Conservation (phyloP, 352 stramenopile genomes). For the Globisporangium middletonii region DNA sequence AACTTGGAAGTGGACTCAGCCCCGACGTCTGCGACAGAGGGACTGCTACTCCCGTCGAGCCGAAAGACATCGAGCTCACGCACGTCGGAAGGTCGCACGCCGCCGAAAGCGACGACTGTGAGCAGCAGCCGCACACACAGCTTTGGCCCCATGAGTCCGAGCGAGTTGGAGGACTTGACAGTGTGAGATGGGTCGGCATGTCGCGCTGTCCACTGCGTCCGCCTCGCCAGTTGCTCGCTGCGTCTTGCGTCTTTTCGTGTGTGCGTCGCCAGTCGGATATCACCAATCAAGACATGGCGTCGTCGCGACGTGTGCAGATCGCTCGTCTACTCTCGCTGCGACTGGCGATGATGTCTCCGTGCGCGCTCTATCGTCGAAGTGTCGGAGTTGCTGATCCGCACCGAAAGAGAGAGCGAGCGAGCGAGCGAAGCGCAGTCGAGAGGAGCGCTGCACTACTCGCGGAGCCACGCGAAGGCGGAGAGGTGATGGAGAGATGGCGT, state of each 20-base stretch:
- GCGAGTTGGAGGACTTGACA: constrained; percentile 22
- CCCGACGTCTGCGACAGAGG: constrained; percentile 10
- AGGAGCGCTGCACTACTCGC: too few species aligned
- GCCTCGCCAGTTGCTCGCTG: background rate
- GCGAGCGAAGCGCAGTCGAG: too few species aligned
- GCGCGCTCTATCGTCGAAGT: too few species aligned
- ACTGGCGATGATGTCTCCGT: too few species aligned
- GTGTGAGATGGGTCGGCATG: constrained; percentile 8
- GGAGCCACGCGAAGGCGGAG: too few species aligned
- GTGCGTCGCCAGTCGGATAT: background rate
- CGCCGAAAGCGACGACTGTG: constrained; percentile 1
- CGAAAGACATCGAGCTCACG: constrained; percentile 13
- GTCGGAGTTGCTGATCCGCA: too few species aligned
- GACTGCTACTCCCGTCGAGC: constrained; percentile 12
- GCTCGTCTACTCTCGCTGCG: too few species aligned
- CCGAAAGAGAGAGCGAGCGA: too few species aligned
- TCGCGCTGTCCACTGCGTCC: background rate
- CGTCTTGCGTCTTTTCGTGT: background rate
- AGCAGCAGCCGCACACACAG: constrained; percentile 8
- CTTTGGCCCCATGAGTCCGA: constrained; percentile 16
- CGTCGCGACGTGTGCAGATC: too few species aligned
- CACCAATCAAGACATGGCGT: too few species aligned
- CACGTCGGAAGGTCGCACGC: constrained; percentile 9
- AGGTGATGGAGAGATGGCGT: too few species aligned
- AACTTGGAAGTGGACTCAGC: constrained; percentile 58